A percentile compares a stretch with the other conserved stretches of the same genome.
Evolutionary conservation across 2,329 filamentous ascomycete species (phyloP).

Genomic region (Hypoxylon sp.): DNA sequence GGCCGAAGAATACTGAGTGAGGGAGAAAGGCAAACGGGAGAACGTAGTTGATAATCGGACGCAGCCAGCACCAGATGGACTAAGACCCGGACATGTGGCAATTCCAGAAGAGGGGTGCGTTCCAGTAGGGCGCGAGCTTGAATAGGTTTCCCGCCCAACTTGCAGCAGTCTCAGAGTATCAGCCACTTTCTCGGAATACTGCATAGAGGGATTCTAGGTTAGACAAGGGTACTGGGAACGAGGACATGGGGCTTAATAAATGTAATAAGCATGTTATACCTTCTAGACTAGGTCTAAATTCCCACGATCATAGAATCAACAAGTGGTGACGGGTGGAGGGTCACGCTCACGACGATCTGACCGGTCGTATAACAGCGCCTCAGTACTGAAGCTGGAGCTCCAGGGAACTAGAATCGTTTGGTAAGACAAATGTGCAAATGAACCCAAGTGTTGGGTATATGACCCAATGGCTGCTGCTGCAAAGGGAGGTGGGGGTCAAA

Average conservation of each 20-base stretch:
- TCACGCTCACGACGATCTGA: conserved; percentile 40
- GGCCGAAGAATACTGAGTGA: conserved; percentile 6
- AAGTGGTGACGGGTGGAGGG: conserved; percentile 37
- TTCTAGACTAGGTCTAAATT: conserved; percentile 20
- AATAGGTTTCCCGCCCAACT: conserved; percentile 30
- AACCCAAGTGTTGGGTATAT: conserved; percentile 24
- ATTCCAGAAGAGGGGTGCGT: conserved; percentile 32
- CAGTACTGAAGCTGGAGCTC: conserved; percentile 31
- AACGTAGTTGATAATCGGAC: conserved; percentile 27
- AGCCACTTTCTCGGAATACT: conserved; percentile 32
- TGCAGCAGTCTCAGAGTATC: conserved; percentile 30
- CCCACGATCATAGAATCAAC: conserved; percentile 26
- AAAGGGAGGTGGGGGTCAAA: conserved; percentile 40
- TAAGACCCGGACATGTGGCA: conserved; percentile 31
- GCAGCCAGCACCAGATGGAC: conserved; percentile 25
- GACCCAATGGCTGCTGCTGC: conserved; percentile 23
- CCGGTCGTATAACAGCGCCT: conserved; percentile 33
- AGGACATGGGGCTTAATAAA: conserved; percentile 25
- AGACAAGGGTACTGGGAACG: conserved; percentile 22
- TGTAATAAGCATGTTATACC: conserved; percentile 33
- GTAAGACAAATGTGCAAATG: conserved; percentile 37
- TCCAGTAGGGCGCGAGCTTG: conserved; percentile 27
- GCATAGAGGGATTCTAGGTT: conserved; percentile 28
- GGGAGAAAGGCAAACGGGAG: conserved; percentile 20
- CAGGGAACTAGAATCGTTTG: conserved; percentile 35